Evolutionary conservation across 129 eudicot species (phyloP), one percentile per base, ranked within the genome.

Genomic region (Escallonia herrerae): DNA sequence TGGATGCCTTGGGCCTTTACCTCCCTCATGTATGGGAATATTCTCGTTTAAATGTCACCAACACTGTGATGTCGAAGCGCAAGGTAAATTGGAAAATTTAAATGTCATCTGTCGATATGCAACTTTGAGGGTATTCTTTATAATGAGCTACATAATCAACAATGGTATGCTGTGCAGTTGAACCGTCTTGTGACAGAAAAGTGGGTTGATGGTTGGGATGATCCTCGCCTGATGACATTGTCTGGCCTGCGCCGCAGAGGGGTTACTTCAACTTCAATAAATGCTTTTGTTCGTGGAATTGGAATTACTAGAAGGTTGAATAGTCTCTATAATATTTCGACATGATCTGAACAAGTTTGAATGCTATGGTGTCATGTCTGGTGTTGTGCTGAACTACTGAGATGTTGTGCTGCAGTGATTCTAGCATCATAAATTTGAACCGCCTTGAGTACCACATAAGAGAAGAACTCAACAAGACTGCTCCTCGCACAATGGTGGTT

Each of bases 171-270:
- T 58, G 37, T 69, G 79, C 78, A 94, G 99, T 79, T 94, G 58
- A 94, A 89, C 52, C 87, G 93, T n/a, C 99, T 94, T 63, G 97
- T 94, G 49, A 89, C 97, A 38, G 95, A 94, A 56, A 89, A 84
- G 10, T 82, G 82, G 75, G 97, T 94, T 37, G 97, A 94, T 77
- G 99, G 99, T 63, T 94, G 99, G 99, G 99, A 94, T 73, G 99
- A 94, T 71, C 99, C 99, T 60, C 95, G 99, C n/a, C 60, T 94
- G 72, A 94, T 94, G 99, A 94, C 99, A 2, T 76, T 94, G 38
- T 87, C 97, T 52, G 99, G 97, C 50, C 69, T 94, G 77, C 73
- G 97, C 45, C 95, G 99, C 53, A 84, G 99, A 78, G 99, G 99
- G 50, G 82, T 94, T 64, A 89, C 95, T 62, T 70, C 99, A 47